phyloP scores from a whole-genome alignment of 2,329 filamentous ascomycete genomes.

The Emydomyces testavorans region DNA sequence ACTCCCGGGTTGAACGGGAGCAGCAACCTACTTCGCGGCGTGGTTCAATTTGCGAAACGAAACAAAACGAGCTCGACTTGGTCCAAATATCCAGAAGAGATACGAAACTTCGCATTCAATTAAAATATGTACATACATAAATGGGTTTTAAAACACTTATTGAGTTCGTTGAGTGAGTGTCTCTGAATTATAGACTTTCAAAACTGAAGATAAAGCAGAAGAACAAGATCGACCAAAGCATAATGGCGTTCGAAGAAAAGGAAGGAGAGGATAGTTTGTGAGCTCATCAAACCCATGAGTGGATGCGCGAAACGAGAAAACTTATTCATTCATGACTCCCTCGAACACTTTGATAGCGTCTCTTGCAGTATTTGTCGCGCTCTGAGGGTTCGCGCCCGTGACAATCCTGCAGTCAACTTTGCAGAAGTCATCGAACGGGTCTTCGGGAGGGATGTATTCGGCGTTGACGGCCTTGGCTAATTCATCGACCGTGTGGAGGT shows the following conservation, averaged over 20 bases:
- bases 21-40: too few relatives aligned
- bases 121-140: conserved; percentile 1
- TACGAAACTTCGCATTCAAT: not conserved
- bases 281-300: too few relatives aligned
- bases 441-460: conserved; percentile 12
- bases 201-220: not conserved
- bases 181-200: not conserved
- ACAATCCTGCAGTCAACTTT: conserved; percentile 23
- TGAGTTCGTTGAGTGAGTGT: not conserved
- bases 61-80: too few relatives aligned
- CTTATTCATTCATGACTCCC: conserved; percentile 15
- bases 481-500: conserved; percentile 17
- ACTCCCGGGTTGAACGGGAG: too few relatives aligned
- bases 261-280: too few relatives aligned
- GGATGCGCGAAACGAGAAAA: too few relatives aligned
- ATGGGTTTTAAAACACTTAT: not conserved
- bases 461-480: conserved; percentile 10
- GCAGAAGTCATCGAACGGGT: conserved; percentile 16
- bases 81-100: not conserved
- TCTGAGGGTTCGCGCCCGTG: conserved; percentile 36
- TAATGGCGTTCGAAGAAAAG: too few relatives aligned
- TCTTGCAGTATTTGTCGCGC: conserved; percentile 30
- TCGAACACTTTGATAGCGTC: conserved; percentile 33
- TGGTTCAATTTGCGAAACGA: too few relatives aligned
- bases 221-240: too few relatives aligned